These are phyloP conservation scores for Neurospora cerealis DNA, from an alignment of 495 filamentous ascomycete genomes.

Conservation along the genomic window DNA sequence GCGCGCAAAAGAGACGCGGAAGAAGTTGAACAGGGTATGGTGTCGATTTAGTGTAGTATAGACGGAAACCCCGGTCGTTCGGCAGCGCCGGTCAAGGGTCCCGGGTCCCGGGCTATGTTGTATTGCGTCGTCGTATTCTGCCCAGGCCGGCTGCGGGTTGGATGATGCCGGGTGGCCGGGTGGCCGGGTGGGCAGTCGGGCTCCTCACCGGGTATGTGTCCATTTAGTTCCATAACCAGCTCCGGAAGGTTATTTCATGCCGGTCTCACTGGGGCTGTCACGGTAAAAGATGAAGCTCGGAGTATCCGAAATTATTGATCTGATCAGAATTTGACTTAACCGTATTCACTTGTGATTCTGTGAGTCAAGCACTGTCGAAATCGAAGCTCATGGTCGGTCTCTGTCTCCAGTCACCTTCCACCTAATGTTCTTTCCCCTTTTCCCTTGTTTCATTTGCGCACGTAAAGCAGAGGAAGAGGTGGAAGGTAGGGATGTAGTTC, in stretches of 20 bases:
- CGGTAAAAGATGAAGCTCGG: not conserved
- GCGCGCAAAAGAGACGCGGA: not conserved
- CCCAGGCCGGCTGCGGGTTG: not conserved
- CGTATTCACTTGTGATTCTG: not conserved
- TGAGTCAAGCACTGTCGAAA: not conserved
- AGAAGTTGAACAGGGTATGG: not conserved
- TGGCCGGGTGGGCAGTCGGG: not conserved
- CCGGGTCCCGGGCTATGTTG: not conserved
- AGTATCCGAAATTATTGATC: not conserved
- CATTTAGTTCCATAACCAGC: not conserved
- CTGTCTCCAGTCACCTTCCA: not conserved
- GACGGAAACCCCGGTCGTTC: not conserved
- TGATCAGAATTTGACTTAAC: not conserved
- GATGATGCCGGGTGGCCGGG: not conserved
- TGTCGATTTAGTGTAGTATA: not conserved
- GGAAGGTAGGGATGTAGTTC: not conserved
- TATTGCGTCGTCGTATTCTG: not conserved
- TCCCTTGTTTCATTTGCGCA: not conserved
- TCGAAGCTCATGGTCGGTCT: not conserved
- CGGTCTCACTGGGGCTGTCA: not conserved
- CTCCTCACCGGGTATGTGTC: not conserved
- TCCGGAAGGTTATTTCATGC: not conserved
- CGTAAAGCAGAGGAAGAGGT: not conserved
- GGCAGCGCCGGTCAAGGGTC: not conserved
- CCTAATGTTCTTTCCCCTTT: not conserved